Base-by-base conservation (phyloP, 2,329 filamentous ascomycete species). In the Claviceps fusiformis region DNA sequence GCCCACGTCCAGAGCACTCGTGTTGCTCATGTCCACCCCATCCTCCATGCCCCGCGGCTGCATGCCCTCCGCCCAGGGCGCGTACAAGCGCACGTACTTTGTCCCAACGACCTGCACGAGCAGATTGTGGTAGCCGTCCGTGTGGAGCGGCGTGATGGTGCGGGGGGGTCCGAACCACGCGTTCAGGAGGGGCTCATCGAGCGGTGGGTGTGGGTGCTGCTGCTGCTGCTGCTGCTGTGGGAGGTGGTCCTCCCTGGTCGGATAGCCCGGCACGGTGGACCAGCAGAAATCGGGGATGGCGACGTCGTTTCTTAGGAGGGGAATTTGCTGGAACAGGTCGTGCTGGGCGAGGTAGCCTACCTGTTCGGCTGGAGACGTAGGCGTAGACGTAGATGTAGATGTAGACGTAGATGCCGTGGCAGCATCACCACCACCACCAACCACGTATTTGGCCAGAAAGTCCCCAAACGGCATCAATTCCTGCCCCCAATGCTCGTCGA, bases 61-160 rank as follows among this genome's bases (percentile, higher is more conserved):
- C 64, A 95, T 70, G 2, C 66, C 61, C 5, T 79, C 82, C 48
- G 83, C 76, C 17, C 68, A 67, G 0, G 92, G 91, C 0, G 85
- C 76, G 67, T 96, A 97, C 2, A 97, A 75, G 1, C 93, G 79
- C n/a, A 97, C 73, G 68, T 97, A 97, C 70, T 98, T 98, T 56
- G 80, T 76, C 0, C 93, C 93, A 0, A 95, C 87, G 0, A 95
- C 87, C 68, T 97, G 93, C 29, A 85, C 85, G 5, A 97, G 79
- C 50, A 97, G 81, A 65, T 97, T 97, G 66, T 96, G 89, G 67
- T 96, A 95, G 1, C 87, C 89, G 64, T 97, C 93, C 1, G 89
- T 95, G 68, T 98, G 93, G 0, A 97, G 75, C 1, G 93, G 93
- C 0, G 90, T 95, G 59, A 95, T 91, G 0, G 93, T 97, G 52